These are phyloP conservation scores for Entelexis sorbosivorans DNA, from an alignment of 1,139 yeast species.

Conservation along the genomic window DNA sequence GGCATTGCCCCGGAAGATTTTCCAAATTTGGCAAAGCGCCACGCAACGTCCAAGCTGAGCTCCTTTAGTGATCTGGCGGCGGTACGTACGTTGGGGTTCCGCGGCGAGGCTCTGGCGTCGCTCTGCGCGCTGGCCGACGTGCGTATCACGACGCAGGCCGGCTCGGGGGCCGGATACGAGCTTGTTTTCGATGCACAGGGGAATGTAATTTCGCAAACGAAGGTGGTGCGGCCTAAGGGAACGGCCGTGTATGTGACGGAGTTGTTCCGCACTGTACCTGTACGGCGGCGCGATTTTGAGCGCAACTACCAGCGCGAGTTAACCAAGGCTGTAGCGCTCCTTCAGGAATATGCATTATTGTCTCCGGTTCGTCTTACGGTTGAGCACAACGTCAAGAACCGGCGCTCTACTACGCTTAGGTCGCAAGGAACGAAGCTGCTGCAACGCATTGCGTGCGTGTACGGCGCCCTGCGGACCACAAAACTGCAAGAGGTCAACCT, in stretches of 20 bases:
- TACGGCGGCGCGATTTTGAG: slow-evolving; percentile 55
- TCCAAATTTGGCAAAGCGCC: slow-evolving; percentile 51
- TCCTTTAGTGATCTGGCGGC: slow-evolving; percentile 43
- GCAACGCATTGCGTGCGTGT: slow-evolving; percentile 50
- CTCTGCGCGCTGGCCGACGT: slow-evolving; percentile 22
- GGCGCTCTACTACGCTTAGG: slow-evolving; percentile 34
- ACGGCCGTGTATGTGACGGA: slow-evolving; percentile 42
- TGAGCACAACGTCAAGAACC: slow-evolving; percentile 40
- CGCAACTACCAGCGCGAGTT: slow-evolving; percentile 65
- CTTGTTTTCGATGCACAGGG: slow-evolving; percentile 18
- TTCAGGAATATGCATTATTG: slow-evolving; percentile 63
- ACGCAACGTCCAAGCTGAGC: slow-evolving; percentile 68
- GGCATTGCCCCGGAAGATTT: slow-evolving; percentile 53
- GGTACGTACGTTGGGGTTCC: slow-evolving; percentile 57
- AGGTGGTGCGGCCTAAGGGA: slow-evolving; percentile 33
- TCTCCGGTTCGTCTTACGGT: slow-evolving; percentile 47
- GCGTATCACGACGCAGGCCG: slow-evolving; percentile 13
- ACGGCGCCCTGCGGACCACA: slow-evolving; percentile 53
- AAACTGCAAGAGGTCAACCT: slow-evolving; percentile 35
- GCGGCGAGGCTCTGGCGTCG: slow-evolving; percentile 49
- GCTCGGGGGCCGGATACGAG: slow-evolving; percentile 2
- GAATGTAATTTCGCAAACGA: not conserved
- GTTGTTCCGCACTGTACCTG: slow-evolving; percentile 48
- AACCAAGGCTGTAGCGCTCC: slow-evolving; percentile 46
- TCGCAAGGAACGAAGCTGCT: slow-evolving; percentile 41